phyloP scores from a whole-genome alignment of 129 eudicot genomes.

The Tagetes erecta region DNA sequence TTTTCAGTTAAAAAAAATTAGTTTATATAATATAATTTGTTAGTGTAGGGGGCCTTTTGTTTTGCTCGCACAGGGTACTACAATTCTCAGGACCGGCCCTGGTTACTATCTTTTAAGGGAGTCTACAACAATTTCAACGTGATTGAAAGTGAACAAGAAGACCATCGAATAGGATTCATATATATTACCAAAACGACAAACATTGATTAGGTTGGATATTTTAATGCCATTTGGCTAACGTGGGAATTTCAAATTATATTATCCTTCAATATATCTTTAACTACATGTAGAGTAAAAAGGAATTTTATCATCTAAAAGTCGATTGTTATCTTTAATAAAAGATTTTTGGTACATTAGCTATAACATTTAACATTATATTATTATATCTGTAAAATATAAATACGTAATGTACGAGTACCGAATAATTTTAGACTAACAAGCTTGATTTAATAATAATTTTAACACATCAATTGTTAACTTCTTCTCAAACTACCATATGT shows the following conservation, averaged over 20 bases:
- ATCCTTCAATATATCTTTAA: neutral
- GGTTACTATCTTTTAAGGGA: neutral
- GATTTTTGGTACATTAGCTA: neutral
- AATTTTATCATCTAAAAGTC: too few relatives aligned
- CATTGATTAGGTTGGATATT: slow-evolving; percentile 9
- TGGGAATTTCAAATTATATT: slow-evolving; percentile 3
- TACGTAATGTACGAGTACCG: too few relatives aligned
- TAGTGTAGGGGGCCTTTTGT: too few relatives aligned
- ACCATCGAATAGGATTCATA: neutral
- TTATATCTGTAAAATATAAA: neutral
- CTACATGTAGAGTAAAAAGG: neutral
- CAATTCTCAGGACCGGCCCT: neutral
- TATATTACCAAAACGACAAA: neutral
- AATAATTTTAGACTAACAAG: too few relatives aligned
- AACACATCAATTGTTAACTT: too few relatives aligned
- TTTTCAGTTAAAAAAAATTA: too few relatives aligned
- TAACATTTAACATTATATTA: neutral
- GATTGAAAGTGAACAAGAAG: neutral
- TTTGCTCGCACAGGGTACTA: too few relatives aligned
- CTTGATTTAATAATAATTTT: too few relatives aligned
- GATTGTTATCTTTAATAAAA: too few relatives aligned
- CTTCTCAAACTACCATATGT: too few relatives aligned
- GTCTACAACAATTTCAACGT: neutral
- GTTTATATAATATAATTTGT: too few relatives aligned
- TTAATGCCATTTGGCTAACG: neutral